phyloP scores from a whole-genome alignment of 2,329 filamentous ascomycete species.

The Trichoderma oligosporum region DNA sequence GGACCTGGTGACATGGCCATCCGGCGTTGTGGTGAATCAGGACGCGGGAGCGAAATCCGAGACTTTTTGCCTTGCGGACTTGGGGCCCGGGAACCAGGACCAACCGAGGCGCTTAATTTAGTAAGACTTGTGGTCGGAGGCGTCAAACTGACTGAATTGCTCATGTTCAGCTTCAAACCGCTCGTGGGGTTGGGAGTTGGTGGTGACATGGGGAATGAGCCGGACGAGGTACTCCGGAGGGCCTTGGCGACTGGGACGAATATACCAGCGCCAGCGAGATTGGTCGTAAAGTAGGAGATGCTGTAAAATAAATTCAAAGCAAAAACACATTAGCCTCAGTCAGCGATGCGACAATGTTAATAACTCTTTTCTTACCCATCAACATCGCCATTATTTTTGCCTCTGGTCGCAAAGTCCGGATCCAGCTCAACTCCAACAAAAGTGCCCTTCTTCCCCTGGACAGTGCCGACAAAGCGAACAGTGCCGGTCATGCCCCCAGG shows the following conservation, averaged over 20 bases:
- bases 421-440: conserved; percentile 92
- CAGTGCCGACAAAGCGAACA: conserved; percentile 82
- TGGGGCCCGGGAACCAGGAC: conserved; percentile 62
- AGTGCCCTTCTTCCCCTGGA: conserved; percentile 82
- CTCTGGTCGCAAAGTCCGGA: conserved; percentile 72
- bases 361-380: conserved; percentile 64
- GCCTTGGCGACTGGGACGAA: conserved; percentile 87
- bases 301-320: conserved; percentile 34
- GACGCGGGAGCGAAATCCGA: conserved; percentile 76
- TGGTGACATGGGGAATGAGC: conserved; percentile 62
- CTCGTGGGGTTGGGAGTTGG: conserved; percentile 62
- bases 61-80: conserved; percentile 70
- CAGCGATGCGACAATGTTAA: conserved; percentile 7
- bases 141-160: conserved; percentile 54
- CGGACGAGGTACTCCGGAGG: conserved; percentile 59
- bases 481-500: conserved; percentile 89
- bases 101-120: conserved; percentile 86
- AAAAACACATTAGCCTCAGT: conserved; percentile 18
- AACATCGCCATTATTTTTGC: conserved; percentile 95
- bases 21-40: conserved; percentile 78
- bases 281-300: conserved; percentile 76
- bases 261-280: conserved; percentile 77
- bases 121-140: conserved; percentile 63
- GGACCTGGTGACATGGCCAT: conserved; percentile 59
- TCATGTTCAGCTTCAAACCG: conserved; percentile 53